phyloP scores from a whole-genome alignment of 306 rosid genomes.

The Cucurbita maxima region DNA sequence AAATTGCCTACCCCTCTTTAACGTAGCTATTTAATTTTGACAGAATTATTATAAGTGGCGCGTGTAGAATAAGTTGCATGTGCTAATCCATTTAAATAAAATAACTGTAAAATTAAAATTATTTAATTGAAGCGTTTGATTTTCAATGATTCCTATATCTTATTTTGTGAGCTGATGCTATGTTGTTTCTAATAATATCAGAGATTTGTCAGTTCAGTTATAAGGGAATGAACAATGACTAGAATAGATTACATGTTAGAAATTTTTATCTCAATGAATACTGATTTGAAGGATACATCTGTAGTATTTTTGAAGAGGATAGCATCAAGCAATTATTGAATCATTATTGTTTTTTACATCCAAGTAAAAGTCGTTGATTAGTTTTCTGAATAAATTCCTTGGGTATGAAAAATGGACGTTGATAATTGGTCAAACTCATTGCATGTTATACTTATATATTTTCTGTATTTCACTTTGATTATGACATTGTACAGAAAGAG shows the following conservation, averaged over 20 bases:
- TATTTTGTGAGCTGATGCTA: background rate
- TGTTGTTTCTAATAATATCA: background rate
- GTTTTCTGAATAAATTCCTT: no score
- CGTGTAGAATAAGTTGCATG: background rate
- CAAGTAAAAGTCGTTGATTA: background rate
- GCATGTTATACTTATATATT: background rate
- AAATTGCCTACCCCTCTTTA: background rate
- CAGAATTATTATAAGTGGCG: background rate
- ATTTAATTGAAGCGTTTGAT: background rate
- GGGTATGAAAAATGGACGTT: no score
- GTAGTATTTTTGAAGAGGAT: background rate
- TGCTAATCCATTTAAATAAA: background rate
- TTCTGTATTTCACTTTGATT: background rate
- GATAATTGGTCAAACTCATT: background rate
- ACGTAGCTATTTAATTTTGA: background rate
- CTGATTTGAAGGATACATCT: background rate
- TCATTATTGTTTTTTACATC: background rate
- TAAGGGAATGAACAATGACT: background rate
- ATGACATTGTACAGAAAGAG: constrained; percentile 37
- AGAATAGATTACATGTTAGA: background rate
- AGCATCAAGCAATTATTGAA: background rate
- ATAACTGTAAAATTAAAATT: background rate
- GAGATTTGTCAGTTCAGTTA: background rate
- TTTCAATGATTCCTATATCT: background rate
- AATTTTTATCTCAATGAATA: background rate